phyloP scores from a whole-genome alignment of 768 basidiomycete genomes.

The Gautieria morchelliformis region DNA sequence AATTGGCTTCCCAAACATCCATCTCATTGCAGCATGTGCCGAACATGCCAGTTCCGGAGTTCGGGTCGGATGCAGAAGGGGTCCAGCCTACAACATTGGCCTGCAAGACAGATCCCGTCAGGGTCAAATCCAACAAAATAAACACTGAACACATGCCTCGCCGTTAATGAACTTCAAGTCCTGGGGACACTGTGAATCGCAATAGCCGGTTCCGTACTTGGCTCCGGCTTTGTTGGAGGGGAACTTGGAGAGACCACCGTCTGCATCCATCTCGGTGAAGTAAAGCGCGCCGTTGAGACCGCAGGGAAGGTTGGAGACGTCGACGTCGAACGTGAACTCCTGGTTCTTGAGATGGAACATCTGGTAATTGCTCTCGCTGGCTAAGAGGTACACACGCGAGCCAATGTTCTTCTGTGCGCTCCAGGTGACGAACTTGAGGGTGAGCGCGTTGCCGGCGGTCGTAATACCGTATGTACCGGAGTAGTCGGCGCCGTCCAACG shows the following conservation, averaged over 20 bases:
- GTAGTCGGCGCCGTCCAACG: slow-evolving; percentile 35
- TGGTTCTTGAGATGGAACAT: slow-evolving; percentile 43
- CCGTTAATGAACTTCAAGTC: slow-evolving; percentile 56
- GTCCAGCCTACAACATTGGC: slow-evolving; percentile 22
- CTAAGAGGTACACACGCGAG: slow-evolving; percentile 40
- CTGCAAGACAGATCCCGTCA: slow-evolving; percentile 9
- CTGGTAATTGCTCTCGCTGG: slow-evolving; percentile 31
- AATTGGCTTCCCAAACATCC: slow-evolving; percentile 28
- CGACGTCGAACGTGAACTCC: slow-evolving; percentile 54
- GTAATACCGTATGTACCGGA: slow-evolving; percentile 44
- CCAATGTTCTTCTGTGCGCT: slow-evolving; percentile 20
- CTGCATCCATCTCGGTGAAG: slow-evolving; percentile 50
- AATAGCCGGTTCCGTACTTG: slow-evolving; percentile 57
- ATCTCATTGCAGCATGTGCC: slow-evolving; percentile 26
- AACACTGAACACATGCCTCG: slow-evolving; percentile 24
- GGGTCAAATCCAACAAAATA: background rate
- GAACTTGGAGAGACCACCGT: slow-evolving; percentile 41
- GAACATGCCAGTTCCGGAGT: slow-evolving; percentile 20
- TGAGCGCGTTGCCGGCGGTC: slow-evolving; percentile 34
- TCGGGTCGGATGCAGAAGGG: slow-evolving; percentile 24
- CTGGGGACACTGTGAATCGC: slow-evolving; percentile 51
- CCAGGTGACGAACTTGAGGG: slow-evolving; percentile 39
- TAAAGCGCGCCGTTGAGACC: slow-evolving; percentile 56
- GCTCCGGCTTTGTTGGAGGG: slow-evolving; percentile 50
- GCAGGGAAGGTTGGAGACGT: slow-evolving; percentile 46